phyloP scores from a whole-genome alignment of 192 early-diverging fungal genomes.

The Gryganskiella cystojenkinii region DNA sequence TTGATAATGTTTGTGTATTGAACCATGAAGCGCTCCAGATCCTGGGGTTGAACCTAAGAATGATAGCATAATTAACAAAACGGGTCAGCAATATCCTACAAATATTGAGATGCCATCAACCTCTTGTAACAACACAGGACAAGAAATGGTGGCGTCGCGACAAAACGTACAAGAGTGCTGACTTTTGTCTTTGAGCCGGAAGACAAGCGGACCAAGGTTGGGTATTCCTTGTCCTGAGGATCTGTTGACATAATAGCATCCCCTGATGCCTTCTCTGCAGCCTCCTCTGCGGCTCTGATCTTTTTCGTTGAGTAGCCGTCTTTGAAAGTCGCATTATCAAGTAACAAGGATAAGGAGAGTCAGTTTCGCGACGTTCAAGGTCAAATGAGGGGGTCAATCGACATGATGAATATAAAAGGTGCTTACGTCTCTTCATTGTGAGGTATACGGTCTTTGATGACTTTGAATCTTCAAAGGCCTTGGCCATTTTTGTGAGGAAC shows the following conservation, averaged over 20 bases:
- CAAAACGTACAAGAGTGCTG: constrained; percentile 34
- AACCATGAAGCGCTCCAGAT: constrained; percentile 51
- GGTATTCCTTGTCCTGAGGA: constrained; percentile 38
- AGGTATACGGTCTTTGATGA: constrained; percentile 35
- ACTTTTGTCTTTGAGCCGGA: constrained; percentile 34
- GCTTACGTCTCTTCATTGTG: constrained; percentile 49
- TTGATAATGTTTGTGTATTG: constrained; percentile 52
- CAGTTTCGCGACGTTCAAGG: not conserved
- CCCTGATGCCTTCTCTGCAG: constrained; percentile 26
- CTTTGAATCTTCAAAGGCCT: constrained; percentile 50
- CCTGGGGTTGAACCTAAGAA: constrained; percentile 45
- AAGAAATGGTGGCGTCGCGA: not conserved
- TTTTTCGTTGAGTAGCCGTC: constrained; percentile 41
- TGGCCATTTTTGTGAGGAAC: constrained; percentile 49
- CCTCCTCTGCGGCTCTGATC: constrained; percentile 24
- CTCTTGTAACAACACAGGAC: not conserved
- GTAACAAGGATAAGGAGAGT: not conserved
- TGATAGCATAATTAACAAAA: not conserved
- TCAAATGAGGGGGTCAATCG: too few species aligned
- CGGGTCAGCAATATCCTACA: not conserved
- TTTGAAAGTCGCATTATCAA: not conserved
- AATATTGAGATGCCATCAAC: not conserved
- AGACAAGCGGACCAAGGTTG: constrained; percentile 35
- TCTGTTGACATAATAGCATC: constrained; percentile 28
- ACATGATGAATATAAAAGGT: not conserved